phyloP scores from a whole-genome alignment of 306 rosid species.

The Potentilla sterilis region DNA sequence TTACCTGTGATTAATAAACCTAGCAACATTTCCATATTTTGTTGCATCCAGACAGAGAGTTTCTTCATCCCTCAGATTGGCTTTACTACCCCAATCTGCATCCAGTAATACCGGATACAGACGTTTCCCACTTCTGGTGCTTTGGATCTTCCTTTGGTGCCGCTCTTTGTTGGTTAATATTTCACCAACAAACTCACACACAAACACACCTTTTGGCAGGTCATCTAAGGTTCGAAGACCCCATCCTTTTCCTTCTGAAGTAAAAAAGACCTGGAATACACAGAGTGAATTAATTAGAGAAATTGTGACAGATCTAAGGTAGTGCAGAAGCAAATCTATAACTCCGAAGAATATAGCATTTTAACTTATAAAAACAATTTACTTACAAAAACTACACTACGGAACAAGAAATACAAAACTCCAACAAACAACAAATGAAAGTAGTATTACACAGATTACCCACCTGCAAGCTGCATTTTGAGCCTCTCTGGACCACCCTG shows the following conservation, averaged over 20 bases:
- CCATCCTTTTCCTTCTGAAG: conserved; percentile 90
- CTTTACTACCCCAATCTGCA: conserved; percentile 66
- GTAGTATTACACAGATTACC: neutral
- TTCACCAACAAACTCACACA: conserved; percentile 90
- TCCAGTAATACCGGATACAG: conserved; percentile 55
- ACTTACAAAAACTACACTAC: neutral
- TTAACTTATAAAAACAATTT: neutral
- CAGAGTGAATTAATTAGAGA: conserved; percentile 16
- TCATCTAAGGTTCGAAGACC: conserved; percentile 88
- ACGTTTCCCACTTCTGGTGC: conserved; percentile 45
- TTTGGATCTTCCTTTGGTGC: conserved; percentile 52
- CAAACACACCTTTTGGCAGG: conserved; percentile 86
- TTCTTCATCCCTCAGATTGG: conserved; percentile 48
- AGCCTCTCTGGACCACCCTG: conserved; percentile 91
- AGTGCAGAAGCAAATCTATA: neutral
- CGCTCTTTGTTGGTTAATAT: conserved; percentile 63
- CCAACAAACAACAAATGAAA: neutral
- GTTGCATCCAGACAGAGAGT: conserved; percentile 89
- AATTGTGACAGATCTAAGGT: neutral
- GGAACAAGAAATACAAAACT: neutral
- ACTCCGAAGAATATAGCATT: conserved; percentile 3
- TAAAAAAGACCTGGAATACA: conserved; percentile 64
- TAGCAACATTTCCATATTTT: conserved; percentile 78
- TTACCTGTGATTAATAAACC: conserved; percentile 95
- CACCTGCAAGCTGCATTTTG: conserved; percentile 84